Evolutionary conservation across 148 eudicot genomes (phyloP).

Genomic region (Linanthus parryae): DNA sequence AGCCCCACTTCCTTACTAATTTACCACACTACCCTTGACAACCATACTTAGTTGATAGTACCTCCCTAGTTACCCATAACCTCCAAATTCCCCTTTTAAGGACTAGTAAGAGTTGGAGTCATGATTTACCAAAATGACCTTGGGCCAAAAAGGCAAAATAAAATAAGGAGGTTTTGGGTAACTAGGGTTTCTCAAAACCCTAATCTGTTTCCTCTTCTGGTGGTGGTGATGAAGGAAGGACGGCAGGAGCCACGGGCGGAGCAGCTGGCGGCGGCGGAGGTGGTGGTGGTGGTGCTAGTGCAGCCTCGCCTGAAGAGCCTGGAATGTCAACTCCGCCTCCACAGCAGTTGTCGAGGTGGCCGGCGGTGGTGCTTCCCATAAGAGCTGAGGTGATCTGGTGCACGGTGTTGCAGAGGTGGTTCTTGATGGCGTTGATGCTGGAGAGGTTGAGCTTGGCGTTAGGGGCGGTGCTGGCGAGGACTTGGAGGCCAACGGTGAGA

Average conservation of each 20-base stretch:
- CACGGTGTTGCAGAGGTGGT: slow-evolving; percentile 60
- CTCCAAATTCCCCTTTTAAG: slow-evolving; percentile 1
- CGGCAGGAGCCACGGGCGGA: slow-evolving; percentile 2
- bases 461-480: slow-evolving; percentile 67
- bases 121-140: slow-evolving; percentile 11
- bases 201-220: slow-evolving; percentile 10
- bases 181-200: slow-evolving; percentile 4
- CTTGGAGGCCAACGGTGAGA: slow-evolving; percentile 79
- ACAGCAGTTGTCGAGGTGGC: slow-evolving; percentile 1
- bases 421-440: slow-evolving; percentile 65
- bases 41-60: not conserved
- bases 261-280: too few relatives aligned
- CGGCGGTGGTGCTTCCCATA: slow-evolving; percentile 12
- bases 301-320: too few relatives aligned
- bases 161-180: slow-evolving; percentile 16
- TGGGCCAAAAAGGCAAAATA: not conserved
- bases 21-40: slow-evolving; percentile 7
- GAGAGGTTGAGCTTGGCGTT: slow-evolving; percentile 81
- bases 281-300: too few relatives aligned
- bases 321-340: slow-evolving; percentile 3
- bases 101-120: not conserved
- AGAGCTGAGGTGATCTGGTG: slow-evolving; percentile 67
- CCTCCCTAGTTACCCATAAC: slow-evolving; percentile 12
- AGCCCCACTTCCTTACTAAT: not conserved
- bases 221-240: slow-evolving; percentile 5